Evolutionary conservation across 2,329 filamentous ascomycete genomes (phyloP), one percentile per base, ranked within the genome.

Genomic region (Hypocreales sp.): DNA sequence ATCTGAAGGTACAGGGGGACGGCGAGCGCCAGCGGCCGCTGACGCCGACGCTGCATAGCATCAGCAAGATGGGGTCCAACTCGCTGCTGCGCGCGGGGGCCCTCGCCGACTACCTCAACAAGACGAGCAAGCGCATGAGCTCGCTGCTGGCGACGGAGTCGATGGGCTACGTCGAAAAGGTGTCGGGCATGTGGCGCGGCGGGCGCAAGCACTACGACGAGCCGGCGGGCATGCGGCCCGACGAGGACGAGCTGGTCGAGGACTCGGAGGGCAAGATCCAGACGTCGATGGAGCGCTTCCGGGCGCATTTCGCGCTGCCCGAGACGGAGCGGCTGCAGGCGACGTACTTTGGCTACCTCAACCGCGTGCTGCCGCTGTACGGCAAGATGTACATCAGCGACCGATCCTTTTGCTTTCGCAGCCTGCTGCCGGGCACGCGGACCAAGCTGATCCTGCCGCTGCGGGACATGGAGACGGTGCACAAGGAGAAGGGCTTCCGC

Each of bases 341-440:
- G 2, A 81, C 83, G 1, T 95, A 90, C 52, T 95, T 84, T 51
- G 83, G 81, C n/a, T 81, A 80, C 45, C 64, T 95, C n/a, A 73
- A 92, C 40, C 74, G 86, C 3, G 82, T 93, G 1, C 54, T 95
- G 17, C 90, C 90, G 3, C 64, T 95, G 2, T 95, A 94, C 42
- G 90, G 90, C 40, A 98, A 95, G 53, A 80, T 95, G 19, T 98
- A 98, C 52, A 76, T 95, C 38, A 86, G 90, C 45, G 74, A 84
- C 39, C 71, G 72, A 14, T 79, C 76, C 31, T 81, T 95, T 37
- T 98, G 90, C 56, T 98, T 93, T 55, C 79, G 90, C 31, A 94
- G 86, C 46, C 58, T 95, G 28, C 60, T 94, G 20, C 83, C 82
- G 1, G 86, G 84, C 1, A 92, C 83, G 4, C 73, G 83, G 30